Conservation (phyloP, 2,329 filamentous ascomycete species). For the Knufia petricola region DNA sequence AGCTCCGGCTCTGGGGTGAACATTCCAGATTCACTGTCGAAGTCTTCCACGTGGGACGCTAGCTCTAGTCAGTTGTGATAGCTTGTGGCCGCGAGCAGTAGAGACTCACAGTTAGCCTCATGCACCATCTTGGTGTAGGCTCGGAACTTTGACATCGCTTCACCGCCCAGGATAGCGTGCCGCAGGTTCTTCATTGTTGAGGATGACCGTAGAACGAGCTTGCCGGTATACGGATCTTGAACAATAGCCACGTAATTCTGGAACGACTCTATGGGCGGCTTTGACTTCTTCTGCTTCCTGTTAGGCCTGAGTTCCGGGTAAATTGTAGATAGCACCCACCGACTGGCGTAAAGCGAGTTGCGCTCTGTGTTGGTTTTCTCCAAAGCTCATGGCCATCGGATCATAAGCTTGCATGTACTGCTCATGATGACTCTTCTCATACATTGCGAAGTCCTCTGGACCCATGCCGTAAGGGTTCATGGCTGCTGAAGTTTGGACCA, state of each 20-base stretch:
- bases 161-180: not conserved
- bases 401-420: not conserved
- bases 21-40: slow-evolving; percentile 1
- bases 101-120: not conserved
- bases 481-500: not conserved
- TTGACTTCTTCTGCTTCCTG: not conserved
- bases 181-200: slow-evolving; percentile 1
- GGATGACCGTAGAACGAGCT: not conserved
- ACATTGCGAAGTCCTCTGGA: not conserved
- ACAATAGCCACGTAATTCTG: slow-evolving; percentile 6
- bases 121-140: not conserved
- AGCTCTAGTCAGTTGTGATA: not conserved
- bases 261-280: not conserved
- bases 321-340: not conserved
- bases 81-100: not conserved
- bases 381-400: not conserved
- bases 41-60: slow-evolving; percentile 1
- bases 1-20: not conserved
- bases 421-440: not conserved
- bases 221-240: slow-evolving; percentile 1
- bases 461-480: not conserved
- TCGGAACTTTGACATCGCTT: slow-evolving; percentile 2
- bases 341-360: not conserved
- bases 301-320: not conserved
- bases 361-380: not conserved